A percentile compares a stretch with the other conserved stretches of the same genome.
Evolutionary conservation across 371 early-diverging fungal species (phyloP).

Genomic region (Circinella minor): DNA sequence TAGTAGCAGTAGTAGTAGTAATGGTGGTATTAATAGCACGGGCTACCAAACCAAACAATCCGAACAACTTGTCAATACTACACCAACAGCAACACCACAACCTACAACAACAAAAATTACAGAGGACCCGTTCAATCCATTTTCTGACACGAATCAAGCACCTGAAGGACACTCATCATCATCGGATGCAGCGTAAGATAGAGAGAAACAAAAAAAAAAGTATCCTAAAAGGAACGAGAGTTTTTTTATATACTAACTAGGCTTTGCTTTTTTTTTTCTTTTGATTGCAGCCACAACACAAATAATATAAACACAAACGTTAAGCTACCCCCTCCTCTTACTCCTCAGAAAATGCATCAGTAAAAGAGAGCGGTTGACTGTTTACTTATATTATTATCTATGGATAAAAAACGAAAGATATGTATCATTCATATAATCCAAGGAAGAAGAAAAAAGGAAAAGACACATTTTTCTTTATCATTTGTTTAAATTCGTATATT

Average conservation of each 20-base stretch:
- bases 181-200: constrained; percentile 36
- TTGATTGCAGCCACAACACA: background rate
- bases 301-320: constrained; percentile 1
- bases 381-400: too few species aligned
- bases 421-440: too few species aligned
- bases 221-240: constrained; percentile 5
- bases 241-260: constrained; percentile 9
- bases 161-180: constrained; percentile 22
- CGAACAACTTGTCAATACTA: constrained; percentile 3
- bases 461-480: too few species aligned
- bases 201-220: too few species aligned
- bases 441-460: too few species aligned
- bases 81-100: background rate
- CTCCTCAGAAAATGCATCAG: constrained; percentile 45
- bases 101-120: background rate
- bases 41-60: constrained; percentile 5
- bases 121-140: constrained; percentile 49
- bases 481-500: too few species aligned
- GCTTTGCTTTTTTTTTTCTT: constrained; percentile 6
- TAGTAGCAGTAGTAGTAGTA: constrained; percentile 5
- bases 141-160: constrained; percentile 35
- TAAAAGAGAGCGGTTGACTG: constrained; percentile 4
- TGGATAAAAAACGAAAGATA: too few species aligned
- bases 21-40: background rate
- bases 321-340: constrained; percentile 45